A percentile compares a stretch with the other conserved stretches of the same genome.
Evolutionary conservation across 2,329 filamentous ascomycete species (phyloP).

Genomic region (Monosporascus sp.): DNA sequence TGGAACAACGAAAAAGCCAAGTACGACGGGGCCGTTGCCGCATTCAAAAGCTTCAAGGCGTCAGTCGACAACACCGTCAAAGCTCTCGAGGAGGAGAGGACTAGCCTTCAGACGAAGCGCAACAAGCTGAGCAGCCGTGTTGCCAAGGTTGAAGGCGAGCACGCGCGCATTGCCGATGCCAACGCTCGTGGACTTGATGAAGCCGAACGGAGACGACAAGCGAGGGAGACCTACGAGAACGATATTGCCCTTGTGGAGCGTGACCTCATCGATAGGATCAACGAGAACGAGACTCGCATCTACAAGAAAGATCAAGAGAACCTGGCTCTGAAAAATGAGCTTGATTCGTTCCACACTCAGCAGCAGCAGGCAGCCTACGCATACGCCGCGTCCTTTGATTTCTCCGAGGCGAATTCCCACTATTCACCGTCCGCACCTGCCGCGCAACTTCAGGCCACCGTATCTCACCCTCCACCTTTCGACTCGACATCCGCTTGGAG

Average conservation of each 20-base stretch:
- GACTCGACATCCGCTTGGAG: constrained; percentile 25
- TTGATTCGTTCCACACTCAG: constrained; percentile 33
- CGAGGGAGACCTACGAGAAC: constrained; percentile 40
- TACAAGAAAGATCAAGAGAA: constrained; percentile 36
- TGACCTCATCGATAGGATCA: constrained; percentile 35
- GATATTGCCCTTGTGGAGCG: constrained; percentile 41
- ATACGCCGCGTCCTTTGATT: constrained; percentile 26
- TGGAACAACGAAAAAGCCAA: constrained; percentile 52
- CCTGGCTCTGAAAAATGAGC: constrained; percentile 31
- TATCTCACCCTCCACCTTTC: constrained; percentile 14
- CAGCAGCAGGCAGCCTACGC: constrained; percentile 25
- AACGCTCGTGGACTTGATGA: constrained; percentile 61
- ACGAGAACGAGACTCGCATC: constrained; percentile 29
- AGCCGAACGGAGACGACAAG: constrained; percentile 53
- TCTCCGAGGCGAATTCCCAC: constrained; percentile 15
- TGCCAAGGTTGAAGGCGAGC: constrained; percentile 66
- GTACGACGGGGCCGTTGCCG: constrained; percentile 51
- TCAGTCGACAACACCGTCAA: constrained; percentile 58
- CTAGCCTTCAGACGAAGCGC: constrained; percentile 58
- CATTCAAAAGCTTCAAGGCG: constrained; percentile 53
- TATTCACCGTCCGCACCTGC: constrained; percentile 16
- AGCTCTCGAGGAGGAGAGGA: constrained; percentile 58
- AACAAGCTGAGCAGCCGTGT: constrained; percentile 69
- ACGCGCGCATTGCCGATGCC: constrained; percentile 64
- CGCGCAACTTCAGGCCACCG: constrained; percentile 12